Conservation (phyloP, 208 protist species). For the Sergeia podlipaevii region DNA sequence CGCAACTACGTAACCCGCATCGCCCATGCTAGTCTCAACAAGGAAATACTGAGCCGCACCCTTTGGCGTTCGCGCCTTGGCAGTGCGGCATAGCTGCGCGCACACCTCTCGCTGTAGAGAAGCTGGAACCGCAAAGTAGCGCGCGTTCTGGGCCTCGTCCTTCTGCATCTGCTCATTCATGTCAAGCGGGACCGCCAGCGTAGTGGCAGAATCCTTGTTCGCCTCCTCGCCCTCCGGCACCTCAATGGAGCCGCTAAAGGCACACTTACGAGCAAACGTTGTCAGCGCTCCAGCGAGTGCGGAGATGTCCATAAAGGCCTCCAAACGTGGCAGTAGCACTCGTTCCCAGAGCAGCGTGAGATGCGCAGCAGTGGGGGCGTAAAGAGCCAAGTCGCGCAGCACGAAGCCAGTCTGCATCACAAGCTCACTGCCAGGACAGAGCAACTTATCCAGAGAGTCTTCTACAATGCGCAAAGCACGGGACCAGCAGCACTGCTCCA, state of each 20-base stretch:
- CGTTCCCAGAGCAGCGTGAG: conserved; percentile 64
- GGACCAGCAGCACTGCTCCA: conserved; percentile 52
- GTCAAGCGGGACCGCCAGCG: conserved; percentile 40
- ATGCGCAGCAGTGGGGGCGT: conserved; percentile 60
- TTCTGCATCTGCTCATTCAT: conserved; percentile 32
- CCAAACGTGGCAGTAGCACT: conserved; percentile 38
- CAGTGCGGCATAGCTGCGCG: conserved; percentile 22
- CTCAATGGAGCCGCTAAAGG: conserved; percentile 27
- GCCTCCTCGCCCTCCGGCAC: neutral
- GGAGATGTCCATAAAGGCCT: conserved; percentile 27
- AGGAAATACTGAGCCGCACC: conserved; percentile 69
- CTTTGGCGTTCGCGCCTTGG: conserved; percentile 28
- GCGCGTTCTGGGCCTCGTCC: conserved; percentile 44
- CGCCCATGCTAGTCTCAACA: conserved; percentile 44
- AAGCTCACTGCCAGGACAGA: conserved; percentile 41
- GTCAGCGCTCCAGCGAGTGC: conserved; percentile 47
- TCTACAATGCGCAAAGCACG: conserved; percentile 44
- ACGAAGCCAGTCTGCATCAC: conserved; percentile 45
- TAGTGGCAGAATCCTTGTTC: conserved; percentile 24
- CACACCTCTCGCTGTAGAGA: conserved; percentile 49
- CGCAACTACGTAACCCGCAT: conserved; percentile 59
- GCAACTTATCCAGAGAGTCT: conserved; percentile 37
- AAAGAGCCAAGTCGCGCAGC: conserved; percentile 81
- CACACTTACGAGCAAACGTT: conserved; percentile 68
- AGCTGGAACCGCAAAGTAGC: conserved; percentile 49